Base-by-base conservation (phyloP, 164 flowering plant genomes). In the Chimonanthus praecox region DNA sequence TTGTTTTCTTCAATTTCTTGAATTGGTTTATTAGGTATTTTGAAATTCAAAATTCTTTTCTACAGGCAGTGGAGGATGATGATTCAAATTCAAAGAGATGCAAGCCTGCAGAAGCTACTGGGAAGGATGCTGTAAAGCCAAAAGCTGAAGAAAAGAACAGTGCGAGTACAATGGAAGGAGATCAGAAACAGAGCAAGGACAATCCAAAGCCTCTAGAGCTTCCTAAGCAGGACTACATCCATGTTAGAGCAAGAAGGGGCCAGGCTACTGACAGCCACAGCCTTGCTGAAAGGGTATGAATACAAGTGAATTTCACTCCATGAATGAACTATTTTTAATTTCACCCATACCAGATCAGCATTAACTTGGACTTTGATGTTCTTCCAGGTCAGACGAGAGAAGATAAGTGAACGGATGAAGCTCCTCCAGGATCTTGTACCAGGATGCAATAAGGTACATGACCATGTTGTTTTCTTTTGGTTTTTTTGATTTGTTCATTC, bases 261-360 rank as follows among this genome's bases (percentile, higher is more conserved):
- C 98, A 95, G 79, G 98, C 99, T n/a, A 95, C 99, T 62, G 98
- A 95, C 74, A 95, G 97, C 75, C 99, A 94, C 68, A 94, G 98
- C 76, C 85, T 94, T 11, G 98, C 98, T 6, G 99, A 94, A 87
- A 88, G 99, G 79, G 99, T 92, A 86, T 54, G 84, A 68, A 80
- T 16, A 4, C 58, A 62, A 66, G 18, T 47, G 47, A 54, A 45
- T 49, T 49, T n/a, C 9, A 6, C 11, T 51, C 49, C 46, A 9
- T 13, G 10, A 64, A 5, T 15, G 6, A 21, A 45, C 9, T 13
- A 16, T 45, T 11, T 13, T 45, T 7, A 46, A 2, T 33, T 63
- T 43, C 48, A 33, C 20, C 8, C 13, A 45, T 69, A 43, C 43
- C 7, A 51, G 20, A 43, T 60, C 61, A 20, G 49, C 0, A 44